A percentile compares a stretch with the other conserved stretches of the same genome.
Conservation (phyloP, 73 alveolate species). For the Tetrahymena elliotti region DNA sequence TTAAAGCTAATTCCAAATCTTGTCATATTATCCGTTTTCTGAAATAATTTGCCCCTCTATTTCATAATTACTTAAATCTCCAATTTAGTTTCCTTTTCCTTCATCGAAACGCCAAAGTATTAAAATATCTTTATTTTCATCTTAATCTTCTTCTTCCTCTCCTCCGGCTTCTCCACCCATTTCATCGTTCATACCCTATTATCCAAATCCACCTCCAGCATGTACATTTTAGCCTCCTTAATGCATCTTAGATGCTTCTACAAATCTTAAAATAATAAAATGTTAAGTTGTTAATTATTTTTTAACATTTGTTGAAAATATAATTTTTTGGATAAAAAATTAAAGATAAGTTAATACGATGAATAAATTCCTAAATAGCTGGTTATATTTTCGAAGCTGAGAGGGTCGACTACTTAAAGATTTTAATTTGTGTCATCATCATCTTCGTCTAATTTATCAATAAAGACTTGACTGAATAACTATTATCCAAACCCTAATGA, state of each 20-base stretch:
- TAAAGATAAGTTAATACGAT: background rate
- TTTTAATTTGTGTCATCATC: background rate
- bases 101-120: background rate
- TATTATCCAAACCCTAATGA: background rate
- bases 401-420: background rate
- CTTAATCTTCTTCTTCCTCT: background rate
- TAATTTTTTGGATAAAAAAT: background rate
- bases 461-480: background rate
- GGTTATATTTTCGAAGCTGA: background rate
- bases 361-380: background rate
- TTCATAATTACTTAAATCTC: background rate
- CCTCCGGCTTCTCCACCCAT: background rate
- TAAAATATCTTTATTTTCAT: background rate
- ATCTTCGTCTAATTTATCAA: background rate
- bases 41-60: background rate
- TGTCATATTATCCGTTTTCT: background rate
- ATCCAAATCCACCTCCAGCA: background rate
- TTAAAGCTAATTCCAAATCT: background rate
- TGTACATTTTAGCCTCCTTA: background rate
- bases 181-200: background rate
- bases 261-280: too few relatives aligned
- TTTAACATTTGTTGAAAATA: too few relatives aligned
- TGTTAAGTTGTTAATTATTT: too few relatives aligned
- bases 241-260: background rate
- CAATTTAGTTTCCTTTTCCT: background rate